Evolutionary conservation across 257 asterid genomes (phyloP), one percentile per base, ranked within the genome.

Genomic region (Lavandula angustifolia): DNA sequence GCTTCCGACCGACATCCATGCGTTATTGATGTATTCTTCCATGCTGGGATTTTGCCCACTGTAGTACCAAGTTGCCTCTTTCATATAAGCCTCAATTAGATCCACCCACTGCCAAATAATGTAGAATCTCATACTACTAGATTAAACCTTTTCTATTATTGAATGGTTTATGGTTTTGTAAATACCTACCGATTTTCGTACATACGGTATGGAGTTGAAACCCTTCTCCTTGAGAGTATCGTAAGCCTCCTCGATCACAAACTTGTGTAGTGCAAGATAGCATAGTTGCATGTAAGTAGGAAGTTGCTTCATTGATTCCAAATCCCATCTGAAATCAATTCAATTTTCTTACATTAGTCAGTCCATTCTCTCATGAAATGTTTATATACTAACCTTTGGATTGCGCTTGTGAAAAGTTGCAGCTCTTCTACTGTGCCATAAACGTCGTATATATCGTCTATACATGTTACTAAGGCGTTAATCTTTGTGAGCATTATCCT

Each of bases 1-100:
- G 54, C 62, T 70, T 1, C 79, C 14, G 27, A 43, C 13, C 8
- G 70, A 51, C 1, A 27, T 31, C 71, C 62, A 60, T 3, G 62
- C 46, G 9, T 35, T 56, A 0, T 16, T 9, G 4, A 56, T n/a
- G n/a, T n/a, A n/a, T n/a, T n/a, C n/a, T n/a, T n/a, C n/a, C n/a
- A n/a, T n/a, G n/a, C n/a, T n/a, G n/a, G n/a, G n/a, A n/a, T n/a
- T n/a, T n/a, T n/a, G n/a, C n/a, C n/a, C n/a, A n/a, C n/a, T n/a
- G n/a, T n/a, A n/a, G n/a, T n/a, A n/a, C n/a, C n/a, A n/a, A n/a
- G n/a, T n/a, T n/a, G n/a, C n/a, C n/a, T n/a, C n/a, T n/a, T n/a
- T n/a, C n/a, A n/a, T n/a, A n/a, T n/a, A n/a, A n/a, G n/a, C n/a
- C n/a, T n/a, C n/a, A n/a, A n/a, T n/a, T n/a, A n/a, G n/a, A n/a